These are phyloP conservation scores for Rhododendron simsii DNA, from an alignment of 148 eudicot species.

Conservation along the genomic window DNA sequence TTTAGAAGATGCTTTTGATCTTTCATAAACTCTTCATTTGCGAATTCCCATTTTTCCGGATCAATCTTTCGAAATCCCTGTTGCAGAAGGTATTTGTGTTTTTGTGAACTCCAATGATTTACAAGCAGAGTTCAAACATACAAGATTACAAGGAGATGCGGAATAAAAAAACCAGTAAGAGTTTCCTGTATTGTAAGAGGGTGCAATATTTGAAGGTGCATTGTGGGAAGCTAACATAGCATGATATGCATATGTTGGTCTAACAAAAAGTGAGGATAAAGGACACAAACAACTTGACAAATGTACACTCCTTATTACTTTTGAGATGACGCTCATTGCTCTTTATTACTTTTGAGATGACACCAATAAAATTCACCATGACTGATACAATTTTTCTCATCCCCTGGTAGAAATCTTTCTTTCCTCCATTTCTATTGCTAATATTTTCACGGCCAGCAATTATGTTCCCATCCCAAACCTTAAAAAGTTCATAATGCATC, in stretches of 20 bases:
- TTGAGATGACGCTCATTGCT: neutral
- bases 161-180: neutral
- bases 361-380: neutral
- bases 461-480: neutral
- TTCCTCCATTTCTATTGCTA: neutral
- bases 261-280: neutral
- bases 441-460: neutral
- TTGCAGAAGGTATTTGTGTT: neutral
- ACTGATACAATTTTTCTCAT: neutral
- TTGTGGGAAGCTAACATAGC: neutral
- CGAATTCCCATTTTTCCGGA: slow-evolving; percentile 95
- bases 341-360: no score
- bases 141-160: neutral
- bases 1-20: slow-evolving; percentile 76
- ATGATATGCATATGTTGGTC: neutral
- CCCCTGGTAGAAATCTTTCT: neutral
- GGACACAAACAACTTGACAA: neutral
- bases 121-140: neutral
- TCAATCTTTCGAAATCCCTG: slow-evolving; percentile 96
- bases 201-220: neutral
- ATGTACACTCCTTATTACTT: neutral
- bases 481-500: neutral
- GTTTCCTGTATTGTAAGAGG: neutral
- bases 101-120: neutral
- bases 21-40: slow-evolving; percentile 80